Evolutionary conservation across 768 basidiomycete genomes (phyloP), one percentile per base, ranked within the genome.

Genomic region (Amanita pseudoporphyria): DNA sequence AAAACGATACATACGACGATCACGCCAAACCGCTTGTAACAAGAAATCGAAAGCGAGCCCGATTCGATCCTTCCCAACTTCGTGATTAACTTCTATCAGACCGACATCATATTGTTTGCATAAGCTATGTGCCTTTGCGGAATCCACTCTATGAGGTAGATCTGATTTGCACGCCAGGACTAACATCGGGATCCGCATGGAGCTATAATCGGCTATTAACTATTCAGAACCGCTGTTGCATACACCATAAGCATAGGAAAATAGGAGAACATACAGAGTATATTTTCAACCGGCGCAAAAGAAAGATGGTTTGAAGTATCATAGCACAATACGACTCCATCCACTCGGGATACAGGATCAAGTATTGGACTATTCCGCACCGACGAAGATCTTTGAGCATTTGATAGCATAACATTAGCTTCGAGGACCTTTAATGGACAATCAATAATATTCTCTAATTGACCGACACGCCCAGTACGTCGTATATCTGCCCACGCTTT

Each of bases 91-190:
- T 62, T 88, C 84, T 9, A 92, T 80, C 24, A 96, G 65, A 7
- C 90, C 88, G 6, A 84, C 78, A 56, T 88, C 83, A 62, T 84
- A 84, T 30, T 69, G 66, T 30, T 73, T 66, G 36, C 85, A 69
- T 36, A 82, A 62, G 16, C 64, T 67, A 18, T 69, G 56, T 3
- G 79, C 81, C 41, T 64, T 65, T 47, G 71, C 65, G 9, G 84
- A 78, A 54, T 83, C 73, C n/a, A 89, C 70, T 35, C 68, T 68
- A 33, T 68, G 69, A 16, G 71, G 71, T 16, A 84, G 67, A 59
- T 95, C 88, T 5, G 83, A 82, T 64, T 96, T 97, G 69, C 92
- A 91, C 3, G 88, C 90, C 12, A 97, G 70, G 10, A 91, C 85
- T 39, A 95, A 73, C 21, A 77, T 67, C 7, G 86, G 77, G 32